Percentiles rank a stretch among this genome's conserved stretches.
Conservation (phyloP, 345 rosid species). For the Cardamine chenopodiifolia region DNA sequence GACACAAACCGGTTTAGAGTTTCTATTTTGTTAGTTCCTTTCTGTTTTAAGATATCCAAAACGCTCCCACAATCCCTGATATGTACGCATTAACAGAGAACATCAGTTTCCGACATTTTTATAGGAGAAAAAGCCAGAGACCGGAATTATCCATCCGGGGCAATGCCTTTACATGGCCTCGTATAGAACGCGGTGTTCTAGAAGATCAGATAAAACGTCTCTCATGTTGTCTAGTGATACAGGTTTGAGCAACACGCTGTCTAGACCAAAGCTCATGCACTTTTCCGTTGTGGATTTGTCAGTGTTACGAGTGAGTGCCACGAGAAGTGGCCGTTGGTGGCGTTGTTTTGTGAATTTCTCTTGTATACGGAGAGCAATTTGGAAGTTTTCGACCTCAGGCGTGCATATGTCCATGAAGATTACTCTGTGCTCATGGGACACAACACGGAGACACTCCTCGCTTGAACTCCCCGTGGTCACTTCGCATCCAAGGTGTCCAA, state of each 20-base stretch:
- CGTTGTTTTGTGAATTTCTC: slow-evolving; percentile 67
- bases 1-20: slow-evolving; percentile 11
- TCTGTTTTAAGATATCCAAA: slow-evolving; percentile 20
- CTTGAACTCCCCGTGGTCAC: slow-evolving; percentile 70
- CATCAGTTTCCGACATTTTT: slow-evolving; percentile 32
- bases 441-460: slow-evolving; percentile 67
- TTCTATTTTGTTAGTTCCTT: slow-evolving; percentile 19
- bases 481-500: slow-evolving; percentile 87
- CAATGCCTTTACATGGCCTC: slow-evolving; percentile 50
- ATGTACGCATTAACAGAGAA: slow-evolving; percentile 43
- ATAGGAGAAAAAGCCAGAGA: slow-evolving; percentile 1
- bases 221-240: slow-evolving; percentile 89
- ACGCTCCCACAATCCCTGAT: slow-evolving; percentile 35
- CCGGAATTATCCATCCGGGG: not conserved
- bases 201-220: slow-evolving; percentile 63
- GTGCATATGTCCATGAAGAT: slow-evolving; percentile 72
- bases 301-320: slow-evolving; percentile 75
- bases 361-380: slow-evolving; percentile 60
- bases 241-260: slow-evolving; percentile 72
- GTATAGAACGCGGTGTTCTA: slow-evolving; percentile 63
- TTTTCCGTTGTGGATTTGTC: slow-evolving; percentile 77
- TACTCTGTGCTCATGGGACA: slow-evolving; percentile 78
- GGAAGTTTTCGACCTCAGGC: slow-evolving; percentile 64
- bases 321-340: slow-evolving; percentile 77
- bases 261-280: slow-evolving; percentile 84